Base-by-base conservation (phyloP, 805 yeast genomes). In the Kodamaea kaohsiungensis region DNA sequence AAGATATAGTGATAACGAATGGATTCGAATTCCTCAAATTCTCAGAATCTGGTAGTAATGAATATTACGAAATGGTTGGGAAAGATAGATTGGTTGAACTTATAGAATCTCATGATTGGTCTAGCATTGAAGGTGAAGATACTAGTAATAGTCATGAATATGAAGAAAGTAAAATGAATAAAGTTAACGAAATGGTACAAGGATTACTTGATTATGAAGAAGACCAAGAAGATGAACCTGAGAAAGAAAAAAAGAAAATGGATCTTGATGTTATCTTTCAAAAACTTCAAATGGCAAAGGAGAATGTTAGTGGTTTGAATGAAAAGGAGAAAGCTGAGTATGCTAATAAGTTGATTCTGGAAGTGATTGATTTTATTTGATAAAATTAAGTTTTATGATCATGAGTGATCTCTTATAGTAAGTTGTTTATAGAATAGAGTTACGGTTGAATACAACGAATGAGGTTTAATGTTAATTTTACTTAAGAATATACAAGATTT, bases 21-120 rank as follows among this genome's bases (percentile, higher is more conserved):
- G 84, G 83, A 1, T 68, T 78, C 51, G 85, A 81, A 54, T 79
- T 68, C 54, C 64, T 81, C 2, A 66, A 73, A 45, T 63, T 71
- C 19, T 51, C 61, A 17, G 66, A 66, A 3, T 46, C 59, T 1
- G 77, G 78, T 0, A 49, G 38, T 13, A 79, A 79, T 58, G 81
- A 80, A 58, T 80, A 54, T 56, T 62, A 62, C 17, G 86, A 81
- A 46, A 68, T 61, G 19, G 13, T 67, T 1, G 87, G 87, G 0
- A 59, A 64, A 12, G 73, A 69, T 39, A 61, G 86, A 54, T 53
- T 82, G 2, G 58, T 59, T 39, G 86, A 83, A 53, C 61, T 81
- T 2, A 58, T 83, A 4, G 81, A 83, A 48, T 69, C 80, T 0
- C 77, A 80, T 54, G 77, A 73, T 25, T 83, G 87, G 87, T 59